Percentiles rank a stretch among this genome's conserved stretches.
Evolutionary conservation across 805 yeast genomes (phyloP).

Genomic region (Candida jianshihensis): DNA sequence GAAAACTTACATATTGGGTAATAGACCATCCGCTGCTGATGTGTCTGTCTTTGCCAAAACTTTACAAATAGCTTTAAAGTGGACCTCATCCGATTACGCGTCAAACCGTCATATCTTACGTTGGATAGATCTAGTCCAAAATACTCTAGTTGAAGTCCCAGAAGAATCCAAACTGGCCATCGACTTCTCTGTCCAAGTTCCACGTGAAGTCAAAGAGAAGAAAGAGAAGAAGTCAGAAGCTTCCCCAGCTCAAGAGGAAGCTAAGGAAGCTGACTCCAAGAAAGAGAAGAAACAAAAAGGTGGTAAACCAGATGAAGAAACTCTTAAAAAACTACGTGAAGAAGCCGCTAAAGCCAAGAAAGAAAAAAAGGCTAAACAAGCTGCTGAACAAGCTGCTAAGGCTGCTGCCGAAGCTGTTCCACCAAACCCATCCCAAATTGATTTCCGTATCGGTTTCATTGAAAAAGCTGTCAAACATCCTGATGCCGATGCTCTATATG

Average conservation of each 20-base stretch:
- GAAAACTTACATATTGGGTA: slow-evolving; percentile 66
- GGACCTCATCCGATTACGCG: slow-evolving; percentile 50
- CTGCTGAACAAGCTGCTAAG: slow-evolving; percentile 31
- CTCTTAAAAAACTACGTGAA: slow-evolving; percentile 39
- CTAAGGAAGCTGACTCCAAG: slow-evolving; percentile 17
- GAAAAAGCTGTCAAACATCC: slow-evolving; percentile 97
- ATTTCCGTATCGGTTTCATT: slow-evolving; percentile 92
- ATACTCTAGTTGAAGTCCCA: slow-evolving; percentile 48
- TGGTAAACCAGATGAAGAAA: slow-evolving; percentile 43
- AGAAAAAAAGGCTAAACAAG: slow-evolving; percentile 48
- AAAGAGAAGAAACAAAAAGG: slow-evolving; percentile 38
- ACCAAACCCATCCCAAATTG: slow-evolving; percentile 79
- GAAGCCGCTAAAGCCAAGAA: slow-evolving; percentile 57
- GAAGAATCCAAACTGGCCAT: slow-evolving; percentile 47
- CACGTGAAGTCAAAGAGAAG: slow-evolving; percentile 65
- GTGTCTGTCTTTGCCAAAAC: slow-evolving; percentile 59
- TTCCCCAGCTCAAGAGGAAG: slow-evolving; percentile 24
- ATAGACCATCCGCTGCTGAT: slow-evolving; percentile 64
- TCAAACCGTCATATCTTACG: slow-evolving; percentile 78
- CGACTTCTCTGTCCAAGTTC: slow-evolving; percentile 55
- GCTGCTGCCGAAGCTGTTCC: slow-evolving; percentile 55
- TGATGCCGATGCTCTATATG: slow-evolving; percentile 93
- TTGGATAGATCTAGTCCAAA: slow-evolving; percentile 89
- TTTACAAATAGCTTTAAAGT: slow-evolving; percentile 49
- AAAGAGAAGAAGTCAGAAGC: slow-evolving; percentile 38